Evolutionary conservation across 495 filamentous ascomycete genomes (phyloP).

Genomic region (Penicillium pulvis): DNA sequence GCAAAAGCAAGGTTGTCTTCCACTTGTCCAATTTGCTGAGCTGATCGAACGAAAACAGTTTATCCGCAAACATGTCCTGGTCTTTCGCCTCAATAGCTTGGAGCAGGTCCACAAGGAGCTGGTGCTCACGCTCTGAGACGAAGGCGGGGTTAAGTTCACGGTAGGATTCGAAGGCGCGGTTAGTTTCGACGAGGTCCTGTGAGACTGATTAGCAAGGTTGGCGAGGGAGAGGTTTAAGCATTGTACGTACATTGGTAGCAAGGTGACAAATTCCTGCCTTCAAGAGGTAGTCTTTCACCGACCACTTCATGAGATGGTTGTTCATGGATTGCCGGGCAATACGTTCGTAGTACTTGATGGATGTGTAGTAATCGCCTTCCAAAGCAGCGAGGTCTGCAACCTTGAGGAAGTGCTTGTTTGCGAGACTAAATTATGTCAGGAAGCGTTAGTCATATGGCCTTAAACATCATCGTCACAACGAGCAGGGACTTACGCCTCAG

Average conservation of each 20-base stretch:
- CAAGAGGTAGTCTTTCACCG: slow-evolving; percentile 88
- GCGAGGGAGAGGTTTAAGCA: slow-evolving; percentile 1
- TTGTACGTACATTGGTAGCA: slow-evolving; percentile 57
- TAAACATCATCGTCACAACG: not conserved
- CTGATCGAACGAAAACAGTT: slow-evolving; percentile 84
- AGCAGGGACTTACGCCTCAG: slow-evolving; percentile 66
- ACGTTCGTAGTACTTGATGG: slow-evolving; percentile 78
- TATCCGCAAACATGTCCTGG: slow-evolving; percentile 79
- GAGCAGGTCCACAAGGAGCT: slow-evolving; percentile 73
- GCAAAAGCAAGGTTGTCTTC: slow-evolving; percentile 85
- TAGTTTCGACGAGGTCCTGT: slow-evolving; percentile 70
- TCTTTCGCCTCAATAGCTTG: slow-evolving; percentile 72
- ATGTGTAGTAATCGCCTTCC: slow-evolving; percentile 76
- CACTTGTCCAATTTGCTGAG: slow-evolving; percentile 91
- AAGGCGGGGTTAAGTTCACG: slow-evolving; percentile 81
- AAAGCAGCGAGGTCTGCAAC: slow-evolving; percentile 83
- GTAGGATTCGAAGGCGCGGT: slow-evolving; percentile 78
- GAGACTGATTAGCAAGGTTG: not conserved
- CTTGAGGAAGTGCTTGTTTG: slow-evolving; percentile 89
- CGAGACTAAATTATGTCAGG: slow-evolving; percentile 54
- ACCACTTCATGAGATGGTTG: slow-evolving; percentile 87
- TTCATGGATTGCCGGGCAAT: slow-evolving; percentile 70
- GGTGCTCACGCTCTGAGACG: slow-evolving; percentile 70
- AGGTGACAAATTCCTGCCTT: slow-evolving; percentile 87
- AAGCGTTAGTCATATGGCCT: not conserved